Percentiles rank a stretch among this genome's conserved stretches.
These are phyloP conservation scores for Skeletonema costatum DNA, from an alignment of 108 stramenopile species.

Conservation along the genomic window DNA sequence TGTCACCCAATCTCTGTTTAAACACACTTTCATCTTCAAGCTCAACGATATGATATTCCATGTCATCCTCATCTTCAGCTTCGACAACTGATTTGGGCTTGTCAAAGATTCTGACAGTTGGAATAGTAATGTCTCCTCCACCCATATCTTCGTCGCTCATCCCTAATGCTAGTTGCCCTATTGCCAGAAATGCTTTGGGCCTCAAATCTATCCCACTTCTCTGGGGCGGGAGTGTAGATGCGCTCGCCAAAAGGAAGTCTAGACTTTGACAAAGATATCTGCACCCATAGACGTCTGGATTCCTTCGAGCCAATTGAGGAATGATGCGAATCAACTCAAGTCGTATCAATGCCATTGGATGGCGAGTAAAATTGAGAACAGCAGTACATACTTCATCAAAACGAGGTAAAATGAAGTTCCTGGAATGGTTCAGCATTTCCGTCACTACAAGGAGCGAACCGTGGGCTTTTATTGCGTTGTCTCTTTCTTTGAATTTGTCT, in stretches of 20 bases:
- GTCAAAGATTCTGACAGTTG: conserved; percentile 65
- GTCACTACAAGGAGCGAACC: conserved; percentile 90
- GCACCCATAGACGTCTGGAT: conserved; percentile 85
- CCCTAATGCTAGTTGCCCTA: conserved; percentile 89
- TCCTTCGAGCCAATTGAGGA: conserved; percentile 85
- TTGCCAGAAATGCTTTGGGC: conserved; percentile 79
- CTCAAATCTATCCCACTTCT: conserved; percentile 70
- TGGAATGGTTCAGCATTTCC: conserved; percentile 83
- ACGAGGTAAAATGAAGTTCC: conserved; percentile 94
- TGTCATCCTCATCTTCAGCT: conserved; percentile 17
- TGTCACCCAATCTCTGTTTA: conserved; percentile 62
- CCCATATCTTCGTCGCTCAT: conserved; percentile 77
- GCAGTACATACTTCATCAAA: conserved; percentile 89
- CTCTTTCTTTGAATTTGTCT: conserved; percentile 18
- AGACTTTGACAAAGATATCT: conserved; percentile 79
- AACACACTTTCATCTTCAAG: conserved; percentile 55
- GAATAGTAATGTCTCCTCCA: conserved; percentile 49
- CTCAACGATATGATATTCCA: conserved; percentile 47
- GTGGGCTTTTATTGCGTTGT: conserved; percentile 64
- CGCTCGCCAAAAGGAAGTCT: conserved; percentile 74
- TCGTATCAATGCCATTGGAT: conserved; percentile 75
- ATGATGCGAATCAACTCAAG: conserved; percentile 86
- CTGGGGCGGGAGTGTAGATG: conserved; percentile 42
- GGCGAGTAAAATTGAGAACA: conserved; percentile 75
- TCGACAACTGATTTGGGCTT: conserved; percentile 33